Evolutionary conservation across 2,329 filamentous ascomycete genomes (phyloP).

Genomic region (Rhinocladiella similis): DNA sequence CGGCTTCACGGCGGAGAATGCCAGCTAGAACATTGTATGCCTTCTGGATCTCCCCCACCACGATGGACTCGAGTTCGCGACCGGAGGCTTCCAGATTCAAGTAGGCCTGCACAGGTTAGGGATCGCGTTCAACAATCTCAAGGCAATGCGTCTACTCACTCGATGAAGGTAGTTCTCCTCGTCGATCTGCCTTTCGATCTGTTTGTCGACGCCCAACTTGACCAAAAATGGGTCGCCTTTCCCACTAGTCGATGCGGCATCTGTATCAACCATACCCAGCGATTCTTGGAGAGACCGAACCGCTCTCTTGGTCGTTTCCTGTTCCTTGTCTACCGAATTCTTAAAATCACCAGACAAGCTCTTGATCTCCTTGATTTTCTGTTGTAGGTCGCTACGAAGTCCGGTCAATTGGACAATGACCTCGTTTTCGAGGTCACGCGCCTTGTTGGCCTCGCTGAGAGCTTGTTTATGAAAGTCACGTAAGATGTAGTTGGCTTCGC

Average conservation of each 20-base stretch:
- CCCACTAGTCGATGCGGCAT: slow-evolving; percentile 71
- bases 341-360: slow-evolving; percentile 92
- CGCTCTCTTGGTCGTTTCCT: slow-evolving; percentile 76
- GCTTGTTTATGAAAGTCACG: slow-evolving; percentile 80
- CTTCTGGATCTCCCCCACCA: slow-evolving; percentile 96
- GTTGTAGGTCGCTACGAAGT: slow-evolving; percentile 80
- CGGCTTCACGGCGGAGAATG: slow-evolving; percentile 87
- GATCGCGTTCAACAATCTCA: background rate
- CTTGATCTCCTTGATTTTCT: slow-evolving; percentile 99
- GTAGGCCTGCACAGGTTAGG: slow-evolving; percentile 65
- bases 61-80: slow-evolving; percentile 90
- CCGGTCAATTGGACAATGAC: slow-evolving; percentile 86
- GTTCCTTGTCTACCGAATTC: slow-evolving; percentile 93
- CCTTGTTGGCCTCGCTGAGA: slow-evolving; percentile 80
- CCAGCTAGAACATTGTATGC: slow-evolving; percentile 92
- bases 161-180: slow-evolving; percentile 97
- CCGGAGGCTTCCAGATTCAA: slow-evolving; percentile 93
- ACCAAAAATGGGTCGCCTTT: slow-evolving; percentile 93
- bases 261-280: slow-evolving; percentile 75
- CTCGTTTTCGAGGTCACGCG: slow-evolving; percentile 85
- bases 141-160: slow-evolving; percentile 51
- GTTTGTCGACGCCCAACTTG: slow-evolving; percentile 79
- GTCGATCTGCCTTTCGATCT: slow-evolving; percentile 88
- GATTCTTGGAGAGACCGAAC: slow-evolving; percentile 81
- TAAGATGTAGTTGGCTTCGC: slow-evolving; percentile 80